Base-by-base conservation (phyloP, 371 early-diverging fungal species). In the Mucor racemosus region DNA sequence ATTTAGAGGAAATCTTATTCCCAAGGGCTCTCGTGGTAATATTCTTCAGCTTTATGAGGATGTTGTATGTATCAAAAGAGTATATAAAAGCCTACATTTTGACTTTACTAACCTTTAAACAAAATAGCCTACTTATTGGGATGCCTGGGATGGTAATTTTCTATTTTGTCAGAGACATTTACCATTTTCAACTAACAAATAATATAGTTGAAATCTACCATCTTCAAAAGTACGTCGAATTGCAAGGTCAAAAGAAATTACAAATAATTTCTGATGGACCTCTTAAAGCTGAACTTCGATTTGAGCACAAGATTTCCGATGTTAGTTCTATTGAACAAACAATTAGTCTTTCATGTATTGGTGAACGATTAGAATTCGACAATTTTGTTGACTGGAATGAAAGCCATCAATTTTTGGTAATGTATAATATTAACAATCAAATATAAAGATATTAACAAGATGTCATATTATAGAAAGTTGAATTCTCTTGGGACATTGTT, bases 371-470 rank as follows among this genome's bases (percentile, higher is more conserved):
- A 39, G 97, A 96, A 57, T 99, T 98, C 82, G 90, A 88, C 21
- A 95, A 84, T 64, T 72, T 84, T 26, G 94, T 95, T 4, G 88
- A 93, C 39, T 99, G 99, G 99, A 77, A 94, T 60, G 99, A 99
- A 76, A 94, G 86, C 75, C 92, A 93, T 66, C 87, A 89, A 64
- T 85, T 95, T 41, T 76, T 98, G 82, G 87, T 85, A 82, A 69
- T 59, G 14, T 5, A 36, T 19, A 7, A 11, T 19, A 11, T 38
- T 11, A 38, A 1, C 9, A 38, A 11, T 5, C 4, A 11, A 4
- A 1, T 38, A 38, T 5, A 9, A 26, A 26, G 26, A 3, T 44
- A 15, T 13, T 39, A 35, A 5, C 11, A 46, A 3, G 26, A 26
- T 44, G 40, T 7, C 35, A 35, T n/a, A 4, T 31, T 68, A 26